Evolutionary conservation across 1,139 yeast species (phyloP).

Genomic region (Debaryomyces fabryi): DNA sequence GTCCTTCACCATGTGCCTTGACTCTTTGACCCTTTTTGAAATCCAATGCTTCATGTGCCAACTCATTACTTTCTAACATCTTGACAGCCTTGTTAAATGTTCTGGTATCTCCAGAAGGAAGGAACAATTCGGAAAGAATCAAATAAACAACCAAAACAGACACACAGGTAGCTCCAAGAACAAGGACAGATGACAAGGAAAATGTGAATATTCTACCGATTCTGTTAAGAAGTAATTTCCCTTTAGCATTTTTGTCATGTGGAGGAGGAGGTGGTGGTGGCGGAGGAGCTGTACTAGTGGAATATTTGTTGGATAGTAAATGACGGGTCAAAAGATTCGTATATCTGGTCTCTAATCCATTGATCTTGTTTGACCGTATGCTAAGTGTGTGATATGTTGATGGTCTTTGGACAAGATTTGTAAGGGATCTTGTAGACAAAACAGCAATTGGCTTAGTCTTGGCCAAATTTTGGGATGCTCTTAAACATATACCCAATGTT

Average conservation of each 20-base stretch:
- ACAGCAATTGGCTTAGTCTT: slow-evolving; percentile 2
- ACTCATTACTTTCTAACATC: slow-evolving; percentile 67
- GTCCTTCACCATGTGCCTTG: slow-evolving; percentile 80
- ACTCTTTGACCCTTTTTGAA: slow-evolving; percentile 60
- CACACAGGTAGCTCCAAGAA: slow-evolving; percentile 68
- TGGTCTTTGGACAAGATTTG: not conserved
- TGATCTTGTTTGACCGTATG: not conserved
- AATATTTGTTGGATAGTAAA: not conserved
- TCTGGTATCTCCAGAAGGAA: slow-evolving; percentile 91
- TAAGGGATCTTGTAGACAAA: not conserved
- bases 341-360: not conserved
- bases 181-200: slow-evolving; percentile 60
- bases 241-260: slow-evolving; percentile 44
- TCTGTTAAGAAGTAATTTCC: slow-evolving; percentile 37
- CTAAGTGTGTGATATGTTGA: not conserved
- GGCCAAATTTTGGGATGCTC: not conserved
- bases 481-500: slow-evolving; percentile 1
- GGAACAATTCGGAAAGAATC: slow-evolving; percentile 73
- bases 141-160: slow-evolving; percentile 74
- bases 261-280: slow-evolving; percentile 32
- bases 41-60: slow-evolving; percentile 59
- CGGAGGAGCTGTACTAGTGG: slow-evolving; percentile 6
- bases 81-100: slow-evolving; percentile 86
- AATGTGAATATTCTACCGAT: slow-evolving; percentile 62
- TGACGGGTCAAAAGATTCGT: not conserved